phyloP scores from a whole-genome alignment of 805 yeast genomes.

The Candida ortonii region DNA sequence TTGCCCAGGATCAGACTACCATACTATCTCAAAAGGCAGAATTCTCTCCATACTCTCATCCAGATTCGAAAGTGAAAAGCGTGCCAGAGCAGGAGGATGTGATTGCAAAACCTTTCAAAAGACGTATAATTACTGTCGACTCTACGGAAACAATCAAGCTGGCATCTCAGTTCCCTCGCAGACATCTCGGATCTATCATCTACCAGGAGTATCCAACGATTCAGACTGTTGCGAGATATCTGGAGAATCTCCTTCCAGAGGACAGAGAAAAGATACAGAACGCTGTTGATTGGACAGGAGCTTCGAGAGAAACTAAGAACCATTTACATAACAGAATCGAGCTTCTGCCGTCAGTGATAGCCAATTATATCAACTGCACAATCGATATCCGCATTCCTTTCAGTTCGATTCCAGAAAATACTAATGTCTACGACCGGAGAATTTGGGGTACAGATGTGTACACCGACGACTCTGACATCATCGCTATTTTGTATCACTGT shows the following conservation, averaged over 20 bases:
- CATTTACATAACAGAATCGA: conserved; percentile 33
- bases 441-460: conserved; percentile 93
- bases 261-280: conserved; percentile 19
- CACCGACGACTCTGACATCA: conserved; percentile 88
- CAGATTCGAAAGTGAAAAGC: conserved; percentile 4
- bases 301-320: conserved; percentile 1
- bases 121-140: conserved; percentile 28
- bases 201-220: conserved; percentile 58
- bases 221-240: conserved; percentile 29
- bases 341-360: conserved; percentile 29
- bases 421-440: conserved; percentile 46
- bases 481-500: conserved; percentile 69
- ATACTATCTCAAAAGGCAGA: conserved; percentile 6
- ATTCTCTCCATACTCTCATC: conserved; percentile 4
- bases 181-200: conserved; percentile 51
- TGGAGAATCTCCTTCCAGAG: conserved; percentile 20
- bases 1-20: conserved; percentile 15
- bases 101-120: conserved; percentile 1
- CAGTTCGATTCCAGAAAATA: conserved; percentile 37
- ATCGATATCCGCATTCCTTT: conserved; percentile 58
- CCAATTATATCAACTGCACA: conserved; percentile 43
- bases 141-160: conserved; percentile 39
- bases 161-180: conserved; percentile 42
- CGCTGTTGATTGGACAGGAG: conserved; percentile 7
- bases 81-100: conserved; percentile 1